A percentile compares a stretch with the other conserved stretches of the same genome.
Conservation (phyloP, 2,329 filamentous ascomycete species). For the Tolypocladium paradoxum region DNA sequence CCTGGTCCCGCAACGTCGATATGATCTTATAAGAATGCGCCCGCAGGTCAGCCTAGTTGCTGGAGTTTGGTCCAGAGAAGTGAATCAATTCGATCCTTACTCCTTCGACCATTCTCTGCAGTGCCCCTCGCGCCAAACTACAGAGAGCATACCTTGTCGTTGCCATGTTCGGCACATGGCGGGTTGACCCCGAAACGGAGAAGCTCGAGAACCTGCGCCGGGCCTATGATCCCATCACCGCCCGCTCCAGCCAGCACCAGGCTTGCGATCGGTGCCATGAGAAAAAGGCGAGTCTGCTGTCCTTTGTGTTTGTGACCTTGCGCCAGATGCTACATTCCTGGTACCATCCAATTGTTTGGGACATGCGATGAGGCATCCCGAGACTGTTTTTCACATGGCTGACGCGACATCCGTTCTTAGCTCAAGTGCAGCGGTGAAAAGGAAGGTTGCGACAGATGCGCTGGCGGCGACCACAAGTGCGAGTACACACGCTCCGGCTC, state of each 20-base stretch:
- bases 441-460: slow-evolving; percentile 24
- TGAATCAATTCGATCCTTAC: not conserved
- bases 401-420: slow-evolving; percentile 9
- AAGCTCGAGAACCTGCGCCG: slow-evolving; percentile 25
- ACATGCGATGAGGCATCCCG: too few relatives aligned
- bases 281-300: slow-evolving; percentile 24
- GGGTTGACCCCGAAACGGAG: slow-evolving; percentile 25
- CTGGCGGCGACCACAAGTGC: slow-evolving; percentile 17
- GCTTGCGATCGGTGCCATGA: slow-evolving; percentile 27
- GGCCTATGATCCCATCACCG: slow-evolving; percentile 25
- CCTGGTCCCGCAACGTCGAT: not conserved
- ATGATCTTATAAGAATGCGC: not conserved
- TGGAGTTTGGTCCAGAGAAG: not conserved
- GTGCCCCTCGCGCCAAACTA: not conserved
- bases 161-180: slow-evolving; percentile 27
- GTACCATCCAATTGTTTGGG: too few relatives aligned
- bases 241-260: slow-evolving; percentile 26
- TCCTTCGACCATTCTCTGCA: not conserved
- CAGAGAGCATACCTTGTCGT: not conserved
- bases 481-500: slow-evolving; percentile 24
- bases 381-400: not conserved
- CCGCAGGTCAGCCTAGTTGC: not conserved
- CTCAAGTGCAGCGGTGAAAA: slow-evolving; percentile 27
- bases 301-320: not conserved
- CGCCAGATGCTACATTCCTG: not conserved